A percentile compares a stretch with the other conserved stretches of the same genome.
phyloP scores from a whole-genome alignment of 1,284 basidiomycete species.

The Rhodotorula glutinis region DNA sequence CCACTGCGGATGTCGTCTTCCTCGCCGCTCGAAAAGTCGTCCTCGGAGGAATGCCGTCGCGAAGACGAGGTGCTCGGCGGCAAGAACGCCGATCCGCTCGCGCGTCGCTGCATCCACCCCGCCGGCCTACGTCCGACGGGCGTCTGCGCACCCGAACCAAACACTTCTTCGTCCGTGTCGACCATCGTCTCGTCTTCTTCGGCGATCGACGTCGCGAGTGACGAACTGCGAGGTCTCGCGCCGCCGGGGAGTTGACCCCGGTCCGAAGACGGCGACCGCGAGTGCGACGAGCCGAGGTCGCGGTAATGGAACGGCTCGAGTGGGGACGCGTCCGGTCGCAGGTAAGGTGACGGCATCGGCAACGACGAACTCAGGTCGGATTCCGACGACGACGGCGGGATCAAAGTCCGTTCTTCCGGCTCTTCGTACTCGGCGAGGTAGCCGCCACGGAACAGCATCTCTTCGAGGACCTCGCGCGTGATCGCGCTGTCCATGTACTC shows the following conservation, averaged over 20 bases:
- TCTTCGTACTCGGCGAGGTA: constrained; percentile 39
- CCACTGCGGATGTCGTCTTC: background rate
- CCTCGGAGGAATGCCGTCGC: background rate
- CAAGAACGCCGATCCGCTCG: constrained; percentile 25
- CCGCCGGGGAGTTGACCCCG: background rate
- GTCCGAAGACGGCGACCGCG: constrained; percentile 26
- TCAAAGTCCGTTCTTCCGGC: constrained; percentile 24
- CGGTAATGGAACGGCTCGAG: constrained; percentile 30
- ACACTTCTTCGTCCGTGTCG: constrained; percentile 23
- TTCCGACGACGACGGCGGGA: constrained; percentile 18
- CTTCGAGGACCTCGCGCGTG: constrained; percentile 72
- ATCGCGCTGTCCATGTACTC: constrained; percentile 94
- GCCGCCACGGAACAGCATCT: constrained; percentile 75
- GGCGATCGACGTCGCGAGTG: constrained; percentile 22
- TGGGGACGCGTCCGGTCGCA: constrained; percentile 3
- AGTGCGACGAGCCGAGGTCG: constrained; percentile 30
- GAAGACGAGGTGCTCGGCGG: background rate
- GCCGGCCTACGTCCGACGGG: constrained; percentile 11
- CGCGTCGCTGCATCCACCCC: constrained; percentile 16
- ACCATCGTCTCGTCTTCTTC: constrained; percentile 30
- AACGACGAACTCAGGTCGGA: constrained; percentile 14
- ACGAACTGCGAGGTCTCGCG: background rate
- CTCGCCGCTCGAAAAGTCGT: constrained; percentile 1
- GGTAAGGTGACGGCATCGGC: background rate
- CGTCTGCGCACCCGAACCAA: constrained; percentile 10